Base-by-base conservation (phyloP, 768 basidiomycete species). In the Podaxis carcinomalis region DNA sequence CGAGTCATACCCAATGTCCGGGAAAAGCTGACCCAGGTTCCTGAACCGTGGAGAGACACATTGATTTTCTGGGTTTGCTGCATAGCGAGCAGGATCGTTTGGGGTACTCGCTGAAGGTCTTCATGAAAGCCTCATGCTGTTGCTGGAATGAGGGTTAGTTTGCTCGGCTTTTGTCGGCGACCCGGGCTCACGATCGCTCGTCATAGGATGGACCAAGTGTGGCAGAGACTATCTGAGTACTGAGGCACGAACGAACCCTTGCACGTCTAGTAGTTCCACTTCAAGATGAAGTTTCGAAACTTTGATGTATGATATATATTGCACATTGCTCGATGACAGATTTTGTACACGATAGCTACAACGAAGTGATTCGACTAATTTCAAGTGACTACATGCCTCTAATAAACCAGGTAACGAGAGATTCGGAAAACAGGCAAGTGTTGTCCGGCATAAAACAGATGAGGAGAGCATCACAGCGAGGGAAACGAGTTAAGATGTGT, bases 101-200 rank as follows among this genome's bases (percentile, higher is more conserved):
- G 5, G 42, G 16, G 6, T n/a, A 44, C 14, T 16, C n/a, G 19
- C n/a, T 19, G 42, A 44, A 44, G 19, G 42, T 44, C 42, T 44
- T 44, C 42, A n/a, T 44, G 42, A 88, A 82, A 1, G 80, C 84
- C 0, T 68, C 84, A 91, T 68, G 90, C 89, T 3, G 69, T 97
- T 65, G 94, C 89, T 0, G 95, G 88, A 2, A 83, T 86, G 76
- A 94, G 92, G 84, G 95, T 89, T 61, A n/a, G 80, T 68, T 28
- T n/a, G 44, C 25, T n/a, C 0, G 37, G 51, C 16, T 25, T 37
- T 35, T 19, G 39, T 47, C 32, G 14, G 37, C 3, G 50, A 9
- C 23, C 50, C 4, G 28, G 35, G 52, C 32, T 35, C 19, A 32
- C 58, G 5, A 61, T 36, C 23, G 47, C 61, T 44, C 32, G 16